Conservation (phyloP, 2,329 filamentous ascomycete species). For the Monilinia polystroma region DNA sequence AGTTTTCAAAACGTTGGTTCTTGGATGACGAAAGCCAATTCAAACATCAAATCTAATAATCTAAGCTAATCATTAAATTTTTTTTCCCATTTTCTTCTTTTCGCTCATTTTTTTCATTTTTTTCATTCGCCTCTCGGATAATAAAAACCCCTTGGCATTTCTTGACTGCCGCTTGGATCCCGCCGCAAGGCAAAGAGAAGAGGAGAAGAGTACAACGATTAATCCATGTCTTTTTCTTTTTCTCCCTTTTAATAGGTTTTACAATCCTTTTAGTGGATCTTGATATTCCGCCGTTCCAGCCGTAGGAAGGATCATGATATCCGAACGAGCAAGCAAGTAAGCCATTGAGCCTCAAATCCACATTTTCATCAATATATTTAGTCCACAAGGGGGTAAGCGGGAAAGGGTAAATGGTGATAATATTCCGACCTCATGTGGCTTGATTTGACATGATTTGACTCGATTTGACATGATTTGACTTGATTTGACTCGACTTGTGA, state of each 20-base stretch:
- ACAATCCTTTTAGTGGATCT: neutral
- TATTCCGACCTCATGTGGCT: neutral
- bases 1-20: neutral
- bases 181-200: neutral
- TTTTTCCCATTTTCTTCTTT: neutral
- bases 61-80: too few relatives aligned
- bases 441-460: too few relatives aligned
- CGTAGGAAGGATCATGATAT: neutral
- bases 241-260: neutral
- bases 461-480: too few relatives aligned
- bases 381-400: neutral
- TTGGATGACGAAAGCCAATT: constrained; percentile 8
- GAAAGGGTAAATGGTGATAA: constrained; percentile 1
- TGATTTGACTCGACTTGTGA: too few relatives aligned
- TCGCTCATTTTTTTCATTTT: neutral
- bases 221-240: constrained; percentile 1
- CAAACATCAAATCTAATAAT: neutral
- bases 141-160: neutral
- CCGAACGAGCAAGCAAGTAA: neutral
- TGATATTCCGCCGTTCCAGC: neutral
- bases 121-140: constrained; percentile 4
- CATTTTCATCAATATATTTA: constrained; percentile 1
- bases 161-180: constrained; percentile 13
- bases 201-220: too few relatives aligned
- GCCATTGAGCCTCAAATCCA: constrained; percentile 13